Base-by-base conservation (phyloP, 2,329 filamentous ascomycete species). In the Mariannaea sp. region DNA sequence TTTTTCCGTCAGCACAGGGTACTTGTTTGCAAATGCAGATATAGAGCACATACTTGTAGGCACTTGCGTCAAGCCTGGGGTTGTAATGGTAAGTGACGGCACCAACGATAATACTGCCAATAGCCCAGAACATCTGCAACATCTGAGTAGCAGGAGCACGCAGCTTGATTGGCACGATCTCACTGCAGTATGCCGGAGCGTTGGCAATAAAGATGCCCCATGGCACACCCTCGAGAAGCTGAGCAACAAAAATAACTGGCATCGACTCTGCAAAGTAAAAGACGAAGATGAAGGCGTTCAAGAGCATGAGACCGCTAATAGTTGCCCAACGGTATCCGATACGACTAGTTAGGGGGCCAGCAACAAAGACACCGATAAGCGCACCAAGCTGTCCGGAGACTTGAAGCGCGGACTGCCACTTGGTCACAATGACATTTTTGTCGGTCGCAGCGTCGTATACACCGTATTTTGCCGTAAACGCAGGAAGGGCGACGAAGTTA, bases 181-280 rank as follows among this genome's bases (percentile, higher is more conserved):
- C 83, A 59, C 72, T 74, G 68, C 79, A 81, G 71, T 85, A 85
- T 2, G 83, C 82, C 1, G 83, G 83, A 8, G 82, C 76, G 66
- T 84, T 84, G 63, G 82, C 81, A 57, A 85, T 83, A 70, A 86
- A 86, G 60, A 85, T 78, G 17, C 83, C 83, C 83, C 83, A 86
- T 0, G 70, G 82, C 13, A 86, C 61, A 58, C 83, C 83, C 68
- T 84, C 81, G 41, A 86, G 73, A 20, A 82, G 71, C 70, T 86
- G 82, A 17, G 77, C 71, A 1, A 74, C 73, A 35, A 83, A 75
- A 48, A 80, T 70, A 56, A 79, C 59, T 2, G 66, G 35, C 1
- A 77, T 69, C 7, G 71, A 76, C 24, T 71, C 42, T 60, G 64
- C 79, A 60, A 83, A 85, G 71, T 81, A 85, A 61, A 81, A 83